Percentiles rank a stretch among this genome's conserved stretches.
These are phyloP conservation scores for Stylosanthes scabra DNA, from an alignment of 331 rosid genomes.

Conservation along the genomic window DNA sequence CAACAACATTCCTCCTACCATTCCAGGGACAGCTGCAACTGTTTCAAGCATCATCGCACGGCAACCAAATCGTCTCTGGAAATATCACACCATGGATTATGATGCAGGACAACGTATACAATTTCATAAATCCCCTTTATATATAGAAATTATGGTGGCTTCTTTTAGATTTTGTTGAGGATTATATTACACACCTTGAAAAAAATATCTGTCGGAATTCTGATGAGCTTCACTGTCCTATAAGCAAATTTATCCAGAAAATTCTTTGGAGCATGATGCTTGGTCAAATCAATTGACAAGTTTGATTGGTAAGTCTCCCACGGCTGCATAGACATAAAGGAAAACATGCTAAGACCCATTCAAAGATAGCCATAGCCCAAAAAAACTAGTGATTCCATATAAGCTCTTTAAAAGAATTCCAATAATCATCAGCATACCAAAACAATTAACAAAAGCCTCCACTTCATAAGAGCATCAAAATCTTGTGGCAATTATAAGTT, in stretches of 20 bases:
- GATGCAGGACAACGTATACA: too few relatives aligned
- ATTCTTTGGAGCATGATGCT: slow-evolving; percentile 77
- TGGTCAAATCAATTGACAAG: slow-evolving; percentile 62
- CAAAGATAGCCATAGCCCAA: neutral
- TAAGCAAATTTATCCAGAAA: slow-evolving; percentile 71
- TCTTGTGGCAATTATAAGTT: neutral
- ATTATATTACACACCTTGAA: slow-evolving; percentile 53
- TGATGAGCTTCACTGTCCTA: slow-evolving; percentile 71
- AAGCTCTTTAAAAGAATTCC: neutral
- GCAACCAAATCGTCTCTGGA: slow-evolving; percentile 81
- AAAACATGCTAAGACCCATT: neutral
- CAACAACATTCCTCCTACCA: slow-evolving; percentile 92
- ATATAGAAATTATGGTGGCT: slow-evolving; percentile 1
- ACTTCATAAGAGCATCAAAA: slow-evolving; percentile 9
- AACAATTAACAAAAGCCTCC: neutral
- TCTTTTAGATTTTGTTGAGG: neutral
- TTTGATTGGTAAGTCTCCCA: slow-evolving; percentile 69
- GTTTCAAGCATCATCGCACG: slow-evolving; percentile 96
- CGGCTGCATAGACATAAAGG: slow-evolving; percentile 51
- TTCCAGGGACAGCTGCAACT: slow-evolving; percentile 91
- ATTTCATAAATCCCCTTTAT: neutral
- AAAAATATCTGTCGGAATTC: slow-evolving; percentile 68
- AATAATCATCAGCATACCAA: neutral
- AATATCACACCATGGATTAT: slow-evolving; percentile 7
- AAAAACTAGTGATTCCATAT: neutral